Base-by-base conservation (phyloP, 108 stramenopile genomes). In the Chaetoceros muelleri region DNA sequence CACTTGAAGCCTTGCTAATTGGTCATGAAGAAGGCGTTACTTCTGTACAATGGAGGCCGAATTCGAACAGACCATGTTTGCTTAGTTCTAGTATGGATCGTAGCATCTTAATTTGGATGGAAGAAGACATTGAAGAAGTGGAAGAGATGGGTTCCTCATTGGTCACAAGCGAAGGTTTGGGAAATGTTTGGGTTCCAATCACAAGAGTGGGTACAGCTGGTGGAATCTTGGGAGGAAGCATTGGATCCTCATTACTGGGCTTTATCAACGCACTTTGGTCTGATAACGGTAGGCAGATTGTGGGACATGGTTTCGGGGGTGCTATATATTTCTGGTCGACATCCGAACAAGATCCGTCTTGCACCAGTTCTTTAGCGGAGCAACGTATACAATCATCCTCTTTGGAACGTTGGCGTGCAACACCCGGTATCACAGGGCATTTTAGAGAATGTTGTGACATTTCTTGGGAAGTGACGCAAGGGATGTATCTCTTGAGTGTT, bases 151-250 rank as follows among this genome's bases (percentile, higher is more conserved):
- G 17, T 30, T 23, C 34, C 8, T 40, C 3, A 13, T 13, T 17
- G 21, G 24, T 8, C n/a, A 29, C 10, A 3, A 34, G 25, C 16
- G 24, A 20, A 24, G 57, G 57, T 8, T 13, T 40, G 5, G 65
- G 58, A 2, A 84, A 84, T 17, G 75, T 81, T n/a, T 93, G 87
- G 87, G 69, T 77, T 0, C 87, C 91, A 1, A 59, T 89, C 19
- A 72, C 87, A 16, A 79, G 87, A 28, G 85, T 93, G n/a, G 91
- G 91, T n/a, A 76, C 83, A 58, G 85, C 87, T 13, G 85, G 91
- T 31, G 91, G 91, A 0, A 87, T 93, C 10, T 48, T 93, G 17
- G 91, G 91, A 26, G 91, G 87, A 0, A 70, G 81, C 0, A 73
- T 89, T 47, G 91, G 91, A 2, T 71, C 84, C 16, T 77, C 76